Evolutionary conservation across 1,139 yeast genomes (phyloP).

Genomic region (Hanseniaspora gamundiae): DNA sequence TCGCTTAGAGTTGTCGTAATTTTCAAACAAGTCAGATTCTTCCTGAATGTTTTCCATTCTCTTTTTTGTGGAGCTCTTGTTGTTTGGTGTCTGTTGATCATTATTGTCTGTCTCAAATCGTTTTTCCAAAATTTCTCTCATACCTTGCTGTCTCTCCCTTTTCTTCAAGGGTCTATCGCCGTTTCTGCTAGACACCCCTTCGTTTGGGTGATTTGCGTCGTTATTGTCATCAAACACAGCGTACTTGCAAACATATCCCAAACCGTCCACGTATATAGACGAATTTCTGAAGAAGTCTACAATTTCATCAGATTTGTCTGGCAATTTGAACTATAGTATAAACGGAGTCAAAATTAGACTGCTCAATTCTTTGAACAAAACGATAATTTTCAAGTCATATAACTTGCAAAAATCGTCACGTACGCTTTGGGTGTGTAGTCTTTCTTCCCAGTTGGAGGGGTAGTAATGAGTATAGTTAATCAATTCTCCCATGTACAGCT

Average conservation of each 20-base stretch:
- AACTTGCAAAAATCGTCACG: constrained; percentile 71
- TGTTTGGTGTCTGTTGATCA: too few species aligned
- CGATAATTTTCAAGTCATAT: constrained; percentile 59
- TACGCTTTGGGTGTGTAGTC: constrained; percentile 70
- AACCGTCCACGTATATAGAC: constrained; percentile 82
- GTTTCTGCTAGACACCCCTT: constrained; percentile 12
- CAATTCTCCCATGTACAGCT: constrained; percentile 63
- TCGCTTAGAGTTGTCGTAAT: neutral
- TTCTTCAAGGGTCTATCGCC: constrained; percentile 10
- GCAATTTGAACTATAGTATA: constrained; percentile 71
- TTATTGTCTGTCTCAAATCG: too few species aligned
- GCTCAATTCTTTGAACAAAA: constrained; percentile 67
- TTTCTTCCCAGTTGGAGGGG: constrained; percentile 79
- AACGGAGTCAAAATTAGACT: constrained; percentile 81
- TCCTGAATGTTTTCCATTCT: neutral
- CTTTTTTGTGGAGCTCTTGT: neutral
- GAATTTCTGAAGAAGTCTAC: constrained; percentile 85
- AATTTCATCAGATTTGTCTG: constrained; percentile 58
- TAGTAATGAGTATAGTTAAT: constrained; percentile 82
- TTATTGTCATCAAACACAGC: constrained; percentile 81
- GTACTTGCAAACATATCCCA: constrained; percentile 88
- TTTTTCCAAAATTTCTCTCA: neutral
- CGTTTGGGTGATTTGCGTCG: constrained; percentile 24
- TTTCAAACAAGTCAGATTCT: neutral
- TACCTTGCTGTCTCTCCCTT: constrained; percentile 17